phyloP scores from a whole-genome alignment of 2,329 filamentous ascomycete species.

The Aciculosporium take region DNA sequence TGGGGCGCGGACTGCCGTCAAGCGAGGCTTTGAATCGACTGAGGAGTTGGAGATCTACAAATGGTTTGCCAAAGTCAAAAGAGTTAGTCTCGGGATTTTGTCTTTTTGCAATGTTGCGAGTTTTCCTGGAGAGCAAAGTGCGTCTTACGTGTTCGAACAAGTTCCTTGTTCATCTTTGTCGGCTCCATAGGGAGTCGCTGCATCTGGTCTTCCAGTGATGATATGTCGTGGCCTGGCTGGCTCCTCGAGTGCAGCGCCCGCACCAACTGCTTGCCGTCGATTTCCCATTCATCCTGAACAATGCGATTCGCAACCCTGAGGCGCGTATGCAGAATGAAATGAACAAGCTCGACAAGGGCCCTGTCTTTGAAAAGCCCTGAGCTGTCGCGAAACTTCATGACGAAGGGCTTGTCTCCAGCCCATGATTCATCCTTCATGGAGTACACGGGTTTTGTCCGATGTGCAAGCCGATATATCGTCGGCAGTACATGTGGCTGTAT shows the following conservation, averaged over 20 bases:
- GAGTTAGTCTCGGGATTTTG: too few relatives aligned
- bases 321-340: slow-evolving; percentile 17
- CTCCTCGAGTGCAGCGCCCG: slow-evolving; percentile 10
- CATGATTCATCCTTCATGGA: slow-evolving; percentile 6
- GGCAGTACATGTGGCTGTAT: slow-evolving; percentile 3
- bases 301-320: slow-evolving; percentile 17
- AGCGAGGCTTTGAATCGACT: slow-evolving; percentile 36
- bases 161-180: slow-evolving; percentile 30
- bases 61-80: too few relatives aligned
- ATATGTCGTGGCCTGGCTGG: slow-evolving; percentile 11
- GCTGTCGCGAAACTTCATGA: slow-evolving; percentile 13
- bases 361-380: slow-evolving; percentile 14
- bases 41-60: slow-evolving; percentile 34
- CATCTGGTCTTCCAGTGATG: slow-evolving; percentile 22
- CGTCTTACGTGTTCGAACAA: slow-evolving; percentile 30
- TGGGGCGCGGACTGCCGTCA: slow-evolving; percentile 30
- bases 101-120: too few relatives aligned
- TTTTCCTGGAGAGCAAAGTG: not conserved
- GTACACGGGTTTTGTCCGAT: slow-evolving; percentile 3
- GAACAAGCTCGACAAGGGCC: slow-evolving; percentile 15
- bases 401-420: slow-evolving; percentile 11
- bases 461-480: slow-evolving; percentile 4
- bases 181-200: slow-evolving; percentile 26
- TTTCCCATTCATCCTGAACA: slow-evolving; percentile 17
- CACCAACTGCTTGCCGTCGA: slow-evolving; percentile 14